phyloP scores from a whole-genome alignment of 1,284 basidiomycete species.

The Leccinum griseonigrum region DNA sequence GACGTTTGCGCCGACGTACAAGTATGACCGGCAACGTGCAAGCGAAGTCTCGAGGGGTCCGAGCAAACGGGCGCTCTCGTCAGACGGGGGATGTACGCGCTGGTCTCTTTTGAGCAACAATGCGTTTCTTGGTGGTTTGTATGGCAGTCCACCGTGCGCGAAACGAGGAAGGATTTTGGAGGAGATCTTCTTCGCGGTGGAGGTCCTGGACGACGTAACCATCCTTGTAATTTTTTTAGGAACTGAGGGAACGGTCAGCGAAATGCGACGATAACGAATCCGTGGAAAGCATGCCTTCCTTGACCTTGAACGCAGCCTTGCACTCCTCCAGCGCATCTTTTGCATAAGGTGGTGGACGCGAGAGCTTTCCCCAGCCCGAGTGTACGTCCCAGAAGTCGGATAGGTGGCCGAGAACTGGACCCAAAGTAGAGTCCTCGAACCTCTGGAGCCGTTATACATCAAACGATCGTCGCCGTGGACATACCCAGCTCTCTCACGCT shows the following conservation, averaged over 20 bases:
- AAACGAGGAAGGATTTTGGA: conserved; percentile 89
- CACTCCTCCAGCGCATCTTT: conserved; percentile 57
- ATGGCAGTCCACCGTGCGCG: conserved; percentile 92
- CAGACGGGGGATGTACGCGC: conserved; percentile 40
- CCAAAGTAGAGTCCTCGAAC: conserved; percentile 15
- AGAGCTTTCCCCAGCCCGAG: conserved; percentile 15
- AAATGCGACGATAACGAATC: background rate
- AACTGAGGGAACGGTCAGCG: conserved; percentile 37
- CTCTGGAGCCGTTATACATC: conserved; percentile 14
- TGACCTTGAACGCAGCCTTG: conserved; percentile 69
- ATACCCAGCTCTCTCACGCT: conserved; percentile 17
- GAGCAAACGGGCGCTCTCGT: conserved; percentile 52
- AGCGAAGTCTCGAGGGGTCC: conserved; percentile 74
- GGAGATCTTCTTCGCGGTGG: conserved; percentile 92
- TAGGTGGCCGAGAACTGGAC: conserved; percentile 8
- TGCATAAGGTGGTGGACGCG: conserved; percentile 38
- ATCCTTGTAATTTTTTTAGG: conserved; percentile 60
- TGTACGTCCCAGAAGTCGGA: conserved; percentile 15
- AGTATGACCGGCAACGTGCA: conserved; percentile 80
- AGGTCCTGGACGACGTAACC: conserved; percentile 72
- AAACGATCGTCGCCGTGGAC: conserved; percentile 24
- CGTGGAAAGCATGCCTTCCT: conserved; percentile 50
- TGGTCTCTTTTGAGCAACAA: conserved; percentile 60
- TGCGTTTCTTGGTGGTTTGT: conserved; percentile 66
- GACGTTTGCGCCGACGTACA: conserved; percentile 90